Conservation (phyloP, 208 protist species). For the Tetramitus jugosus region DNA sequence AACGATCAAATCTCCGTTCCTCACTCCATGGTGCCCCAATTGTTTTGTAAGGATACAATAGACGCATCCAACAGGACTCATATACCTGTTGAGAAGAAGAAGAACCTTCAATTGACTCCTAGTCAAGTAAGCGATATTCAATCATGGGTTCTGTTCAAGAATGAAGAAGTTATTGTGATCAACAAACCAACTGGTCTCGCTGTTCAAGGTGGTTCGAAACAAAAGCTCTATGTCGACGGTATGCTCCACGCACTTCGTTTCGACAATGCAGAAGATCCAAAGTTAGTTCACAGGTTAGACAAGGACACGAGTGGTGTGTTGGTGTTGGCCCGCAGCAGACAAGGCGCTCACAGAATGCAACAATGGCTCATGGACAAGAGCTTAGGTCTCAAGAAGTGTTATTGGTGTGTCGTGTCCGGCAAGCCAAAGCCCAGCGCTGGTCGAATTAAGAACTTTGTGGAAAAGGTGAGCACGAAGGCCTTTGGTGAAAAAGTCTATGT, state of each 20-base stretch:
- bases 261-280: slow-evolving; percentile 44
- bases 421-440: slow-evolving; percentile 70
- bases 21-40: background rate
- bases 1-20: background rate
- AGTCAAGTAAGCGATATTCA: slow-evolving; percentile 61
- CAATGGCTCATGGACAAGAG: slow-evolving; percentile 71
- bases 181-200: slow-evolving; percentile 74
- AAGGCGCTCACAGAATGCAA: slow-evolving; percentile 66
- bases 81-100: too few relatives aligned
- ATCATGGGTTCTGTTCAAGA: slow-evolving; percentile 82
- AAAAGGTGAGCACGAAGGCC: background rate
- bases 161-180: slow-evolving; percentile 80
- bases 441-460: slow-evolving; percentile 4
- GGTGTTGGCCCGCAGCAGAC: slow-evolving; percentile 61
- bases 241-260: slow-evolving; percentile 13
- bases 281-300: slow-evolving; percentile 76
- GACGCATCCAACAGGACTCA: background rate
- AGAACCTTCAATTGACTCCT: slow-evolving; percentile 40
- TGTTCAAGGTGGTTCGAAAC: slow-evolving; percentile 15
- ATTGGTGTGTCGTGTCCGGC: slow-evolving; percentile 74
- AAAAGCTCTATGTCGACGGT: slow-evolving; percentile 14
- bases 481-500: background rate
- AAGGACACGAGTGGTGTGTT: slow-evolving; percentile 73
- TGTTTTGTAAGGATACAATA: background rate
- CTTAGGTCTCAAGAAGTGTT: slow-evolving; percentile 76